Evolutionary conservation across 2,329 filamentous ascomycete species (phyloP).

Genomic region (Aaosphaeria arxii): DNA sequence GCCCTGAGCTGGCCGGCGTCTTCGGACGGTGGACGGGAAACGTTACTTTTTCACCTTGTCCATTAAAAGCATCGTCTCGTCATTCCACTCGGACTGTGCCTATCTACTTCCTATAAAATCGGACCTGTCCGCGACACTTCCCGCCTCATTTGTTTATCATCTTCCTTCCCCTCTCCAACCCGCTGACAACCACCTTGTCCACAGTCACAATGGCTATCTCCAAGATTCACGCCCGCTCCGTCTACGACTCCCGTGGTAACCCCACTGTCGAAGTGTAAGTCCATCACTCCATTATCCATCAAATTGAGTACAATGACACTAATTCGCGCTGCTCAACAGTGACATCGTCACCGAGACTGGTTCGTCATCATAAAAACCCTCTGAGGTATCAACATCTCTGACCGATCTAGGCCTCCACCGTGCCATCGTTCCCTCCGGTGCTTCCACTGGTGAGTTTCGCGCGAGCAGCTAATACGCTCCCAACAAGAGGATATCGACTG

Average conservation of each 20-base stretch:
- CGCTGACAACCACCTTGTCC: slow-evolving; percentile 11
- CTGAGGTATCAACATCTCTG: no score
- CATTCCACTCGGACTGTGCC: no score
- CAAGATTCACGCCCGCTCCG: slow-evolving; percentile 65
- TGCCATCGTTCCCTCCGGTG: slow-evolving; percentile 94
- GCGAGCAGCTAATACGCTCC: slow-evolving; percentile 7
- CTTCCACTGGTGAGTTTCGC: slow-evolving; percentile 72
- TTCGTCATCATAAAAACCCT: no score
- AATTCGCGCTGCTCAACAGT: slow-evolving; percentile 1
- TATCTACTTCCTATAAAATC: no score
- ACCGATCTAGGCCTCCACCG: slow-evolving; percentile 68
- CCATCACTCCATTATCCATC: no score
- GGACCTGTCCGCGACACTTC: no score
- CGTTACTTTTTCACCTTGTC: slow-evolving; percentile 23
- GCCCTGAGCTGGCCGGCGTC: no score
- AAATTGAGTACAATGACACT: no score
- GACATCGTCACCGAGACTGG: slow-evolving; percentile 92
- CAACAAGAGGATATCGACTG: background rate
- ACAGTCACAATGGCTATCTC: slow-evolving; percentile 67
- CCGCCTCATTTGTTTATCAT: slow-evolving; percentile 15
- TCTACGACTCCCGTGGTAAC: slow-evolving; percentile 98
- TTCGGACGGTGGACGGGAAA: slow-evolving; percentile 1
- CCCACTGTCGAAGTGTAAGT: slow-evolving; percentile 84
- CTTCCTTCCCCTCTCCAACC: slow-evolving; percentile 10
- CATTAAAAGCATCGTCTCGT: no score